Conservation (phyloP, 345 rosid genomes). For the Bruguiera gymnorhiza region DNA sequence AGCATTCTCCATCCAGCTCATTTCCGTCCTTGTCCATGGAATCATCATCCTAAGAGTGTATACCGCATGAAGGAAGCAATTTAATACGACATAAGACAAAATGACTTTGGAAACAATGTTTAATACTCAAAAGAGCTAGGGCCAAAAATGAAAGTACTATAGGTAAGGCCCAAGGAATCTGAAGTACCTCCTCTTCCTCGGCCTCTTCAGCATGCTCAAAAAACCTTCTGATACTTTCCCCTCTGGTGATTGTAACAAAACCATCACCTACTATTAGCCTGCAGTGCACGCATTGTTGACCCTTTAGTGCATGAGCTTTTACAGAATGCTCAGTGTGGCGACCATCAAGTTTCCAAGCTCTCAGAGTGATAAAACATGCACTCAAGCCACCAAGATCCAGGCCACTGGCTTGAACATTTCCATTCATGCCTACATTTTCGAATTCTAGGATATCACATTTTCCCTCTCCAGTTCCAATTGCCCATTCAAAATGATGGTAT, state of each 20-base stretch:
- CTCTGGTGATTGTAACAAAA: slow-evolving; percentile 71
- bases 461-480: slow-evolving; percentile 86
- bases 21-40: slow-evolving; percentile 92
- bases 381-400: slow-evolving; percentile 58
- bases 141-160: neutral
- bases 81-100: neutral
- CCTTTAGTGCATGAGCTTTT: slow-evolving; percentile 86
- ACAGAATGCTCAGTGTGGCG: slow-evolving; percentile 73
- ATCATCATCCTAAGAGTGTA: slow-evolving; percentile 75
- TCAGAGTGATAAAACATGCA: slow-evolving; percentile 78
- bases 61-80: neutral
- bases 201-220: slow-evolving; percentile 97
- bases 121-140: neutral
- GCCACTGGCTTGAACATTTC: slow-evolving; percentile 62
- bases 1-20: slow-evolving; percentile 96
- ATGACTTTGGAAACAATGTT: neutral
- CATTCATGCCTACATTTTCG: slow-evolving; percentile 69
- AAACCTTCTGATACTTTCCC: slow-evolving; percentile 75
- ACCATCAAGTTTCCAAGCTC: slow-evolving; percentile 82
- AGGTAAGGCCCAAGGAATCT: slow-evolving; percentile 11
- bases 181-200: slow-evolving; percentile 95
- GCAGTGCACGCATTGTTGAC: slow-evolving; percentile 84
- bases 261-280: slow-evolving; percentile 95
- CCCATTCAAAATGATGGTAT: slow-evolving; percentile 95
- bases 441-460: slow-evolving; percentile 80